A percentile compares a stretch with the other conserved stretches of the same genome.
phyloP scores from a whole-genome alignment of 2,329 filamentous ascomycete genomes.

The Penicillium sp. region DNA sequence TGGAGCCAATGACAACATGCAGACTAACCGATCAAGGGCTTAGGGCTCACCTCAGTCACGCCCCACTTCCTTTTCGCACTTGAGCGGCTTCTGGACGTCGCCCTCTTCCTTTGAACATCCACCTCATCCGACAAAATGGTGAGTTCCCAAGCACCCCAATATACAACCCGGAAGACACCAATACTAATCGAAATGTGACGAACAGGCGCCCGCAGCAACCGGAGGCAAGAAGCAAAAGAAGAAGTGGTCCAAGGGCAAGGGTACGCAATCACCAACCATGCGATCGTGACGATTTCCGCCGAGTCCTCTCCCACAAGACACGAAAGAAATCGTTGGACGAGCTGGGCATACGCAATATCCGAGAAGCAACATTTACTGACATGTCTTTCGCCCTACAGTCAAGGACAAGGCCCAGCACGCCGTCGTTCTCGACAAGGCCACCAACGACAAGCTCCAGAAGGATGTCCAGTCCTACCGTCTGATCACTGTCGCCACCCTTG shows the following conservation, averaged over 20 bases:
- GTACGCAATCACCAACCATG: slow-evolving; percentile 39
- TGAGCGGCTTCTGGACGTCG: slow-evolving; percentile 13
- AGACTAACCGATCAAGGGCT: slow-evolving; percentile 27
- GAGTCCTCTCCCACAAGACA: slow-evolving; percentile 1
- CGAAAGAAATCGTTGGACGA: slow-evolving; percentile 15
- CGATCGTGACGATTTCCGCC: slow-evolving; percentile 24
- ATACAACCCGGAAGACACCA: not conserved
- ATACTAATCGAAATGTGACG: slow-evolving; percentile 16
- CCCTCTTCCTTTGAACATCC: slow-evolving; percentile 24
- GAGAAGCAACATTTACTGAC: slow-evolving; percentile 16
- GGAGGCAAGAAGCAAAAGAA: slow-evolving; percentile 55
- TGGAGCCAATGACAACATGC: slow-evolving; percentile 11
- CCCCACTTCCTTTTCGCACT: slow-evolving; percentile 29
- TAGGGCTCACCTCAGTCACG: slow-evolving; percentile 27
- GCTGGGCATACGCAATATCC: slow-evolving; percentile 7
- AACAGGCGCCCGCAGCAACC: slow-evolving; percentile 48
- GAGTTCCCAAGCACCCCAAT: slow-evolving; percentile 14
- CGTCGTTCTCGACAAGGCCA: slow-evolving; percentile 97
- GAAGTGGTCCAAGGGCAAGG: slow-evolving; percentile 59
- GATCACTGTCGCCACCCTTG: slow-evolving; percentile 95
- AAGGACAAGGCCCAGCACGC: slow-evolving; percentile 99
- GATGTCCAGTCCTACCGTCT: slow-evolving; percentile 99
- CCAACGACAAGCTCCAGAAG: slow-evolving; percentile 98
- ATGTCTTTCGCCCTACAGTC: slow-evolving; percentile 58
- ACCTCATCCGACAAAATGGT: slow-evolving; percentile 28